A percentile compares a stretch with the other conserved stretches of the same genome.
Conservation (phyloP, 2,329 filamentous ascomycete genomes). For the Amauroascus verrucosus region DNA sequence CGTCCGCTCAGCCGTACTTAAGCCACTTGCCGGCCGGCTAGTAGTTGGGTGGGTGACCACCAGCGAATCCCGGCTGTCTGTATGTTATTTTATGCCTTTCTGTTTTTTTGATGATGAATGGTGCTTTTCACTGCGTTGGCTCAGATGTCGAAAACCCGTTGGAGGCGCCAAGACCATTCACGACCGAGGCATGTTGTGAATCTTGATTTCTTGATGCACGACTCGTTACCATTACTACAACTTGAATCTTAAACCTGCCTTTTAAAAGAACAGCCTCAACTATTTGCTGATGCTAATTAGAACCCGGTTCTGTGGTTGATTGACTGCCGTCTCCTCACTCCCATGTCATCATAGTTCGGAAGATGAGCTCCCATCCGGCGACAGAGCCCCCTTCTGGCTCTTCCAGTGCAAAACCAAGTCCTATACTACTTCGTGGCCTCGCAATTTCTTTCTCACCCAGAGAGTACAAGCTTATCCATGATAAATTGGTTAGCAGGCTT, state of each 20-base stretch:
- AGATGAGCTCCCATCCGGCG: conserved; percentile 10
- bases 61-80: too few relatives aligned
- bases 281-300: not conserved
- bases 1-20: too few relatives aligned
- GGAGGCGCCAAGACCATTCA: not conserved
- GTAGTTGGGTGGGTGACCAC: too few relatives aligned
- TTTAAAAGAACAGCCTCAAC: too few relatives aligned
- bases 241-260: too few relatives aligned
- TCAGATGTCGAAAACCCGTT: not conserved
- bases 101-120: too few relatives aligned
- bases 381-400: conserved; percentile 4
- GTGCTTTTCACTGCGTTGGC: too few relatives aligned
- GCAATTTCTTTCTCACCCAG: conserved; percentile 73
- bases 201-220: not conserved
- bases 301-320: not conserved
- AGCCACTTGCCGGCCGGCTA: too few relatives aligned
- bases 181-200: not conserved
- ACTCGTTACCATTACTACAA: not conserved
- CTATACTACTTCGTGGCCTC: conserved; percentile 66
- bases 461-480: conserved; percentile 77
- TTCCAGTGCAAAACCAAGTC: not conserved
- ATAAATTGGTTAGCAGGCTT: conserved; percentile 68
- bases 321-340: not conserved
- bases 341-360: not conserved
- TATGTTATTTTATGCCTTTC: too few relatives aligned